These are phyloP conservation scores for Drosera capensis DNA, from an alignment of 148 eudicot species.

Conservation along the genomic window DNA sequence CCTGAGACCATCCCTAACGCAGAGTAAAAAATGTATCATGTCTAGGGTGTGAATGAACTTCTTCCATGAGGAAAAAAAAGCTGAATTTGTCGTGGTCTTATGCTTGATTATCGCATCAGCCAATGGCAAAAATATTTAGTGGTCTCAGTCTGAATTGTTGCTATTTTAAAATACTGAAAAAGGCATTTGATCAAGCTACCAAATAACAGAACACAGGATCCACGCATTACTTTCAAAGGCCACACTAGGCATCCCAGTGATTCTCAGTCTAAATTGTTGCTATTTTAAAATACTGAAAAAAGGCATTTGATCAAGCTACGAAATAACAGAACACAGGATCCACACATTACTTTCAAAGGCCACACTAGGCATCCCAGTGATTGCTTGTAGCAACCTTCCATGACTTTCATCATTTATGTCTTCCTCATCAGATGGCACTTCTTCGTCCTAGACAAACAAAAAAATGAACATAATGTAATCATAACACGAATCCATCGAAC, in stretches of 20 bases:
- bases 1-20: too few species aligned
- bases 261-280: neutral
- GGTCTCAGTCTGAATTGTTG: neutral
- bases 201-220: neutral
- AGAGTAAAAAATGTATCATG: too few species aligned
- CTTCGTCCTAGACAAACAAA: slow-evolving; percentile 52
- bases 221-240: slow-evolving; percentile 54
- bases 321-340: neutral
- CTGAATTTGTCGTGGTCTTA: too few species aligned
- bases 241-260: slow-evolving; percentile 69
- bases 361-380: slow-evolving; percentile 69
- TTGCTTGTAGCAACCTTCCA: slow-evolving; percentile 53
- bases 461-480: too few species aligned
- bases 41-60: too few species aligned
- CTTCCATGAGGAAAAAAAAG: too few species aligned
- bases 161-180: neutral
- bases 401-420: slow-evolving; percentile 47
- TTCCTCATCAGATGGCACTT: slow-evolving; percentile 62
- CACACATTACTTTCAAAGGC: slow-evolving; percentile 54
- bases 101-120: too few species aligned
- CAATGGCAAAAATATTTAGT: too few species aligned
- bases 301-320: neutral
- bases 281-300: neutral
- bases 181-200: neutral
- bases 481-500: too few species aligned